These are phyloP conservation scores for Auriscalpium vulgare DNA, from an alignment of 768 basidiomycete species.

Conservation along the genomic window DNA sequence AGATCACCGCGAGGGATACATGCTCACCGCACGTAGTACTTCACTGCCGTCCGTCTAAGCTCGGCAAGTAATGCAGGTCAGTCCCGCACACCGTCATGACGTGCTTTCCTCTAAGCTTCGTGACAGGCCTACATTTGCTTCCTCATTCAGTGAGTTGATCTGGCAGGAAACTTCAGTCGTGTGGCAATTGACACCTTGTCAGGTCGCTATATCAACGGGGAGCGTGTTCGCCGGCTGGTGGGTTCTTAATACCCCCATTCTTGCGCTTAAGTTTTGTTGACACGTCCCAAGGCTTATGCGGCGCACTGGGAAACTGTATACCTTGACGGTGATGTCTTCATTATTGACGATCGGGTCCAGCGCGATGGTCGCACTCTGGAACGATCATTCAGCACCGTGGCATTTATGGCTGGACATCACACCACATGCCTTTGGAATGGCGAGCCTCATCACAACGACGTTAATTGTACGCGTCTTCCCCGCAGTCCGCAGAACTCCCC, in stretches of 20 bases:
- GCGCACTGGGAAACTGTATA: slow-evolving; percentile 79
- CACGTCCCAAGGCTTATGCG: slow-evolving; percentile 62
- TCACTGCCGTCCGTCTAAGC: slow-evolving; percentile 67
- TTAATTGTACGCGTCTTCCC: slow-evolving; percentile 53
- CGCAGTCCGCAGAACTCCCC: background rate
- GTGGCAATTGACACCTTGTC: slow-evolving; percentile 6
- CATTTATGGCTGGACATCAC: slow-evolving; percentile 75
- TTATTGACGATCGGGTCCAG: slow-evolving; percentile 51
- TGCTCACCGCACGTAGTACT: slow-evolving; percentile 45
- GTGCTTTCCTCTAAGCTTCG: background rate
- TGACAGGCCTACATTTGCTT: slow-evolving; percentile 70
- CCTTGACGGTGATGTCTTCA: slow-evolving; percentile 61
- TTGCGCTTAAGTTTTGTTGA: slow-evolving; percentile 2
- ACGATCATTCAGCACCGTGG: slow-evolving; percentile 44
- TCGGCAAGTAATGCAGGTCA: slow-evolving; percentile 66
- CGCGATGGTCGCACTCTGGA: slow-evolving; percentile 59
- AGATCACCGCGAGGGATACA: slow-evolving; percentile 3
- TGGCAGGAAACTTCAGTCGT: slow-evolving; percentile 2
- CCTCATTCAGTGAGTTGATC: slow-evolving; percentile 70
- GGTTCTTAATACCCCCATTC: slow-evolving; percentile 17
- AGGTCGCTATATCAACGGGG: slow-evolving; percentile 78
- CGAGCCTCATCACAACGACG: slow-evolving; percentile 78
- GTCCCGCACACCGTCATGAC: slow-evolving; percentile 17
- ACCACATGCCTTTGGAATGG: slow-evolving; percentile 80
- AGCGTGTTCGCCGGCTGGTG: slow-evolving; percentile 86